phyloP scores from a whole-genome alignment of 768 basidiomycete genomes.

The Suillus bovinus region DNA sequence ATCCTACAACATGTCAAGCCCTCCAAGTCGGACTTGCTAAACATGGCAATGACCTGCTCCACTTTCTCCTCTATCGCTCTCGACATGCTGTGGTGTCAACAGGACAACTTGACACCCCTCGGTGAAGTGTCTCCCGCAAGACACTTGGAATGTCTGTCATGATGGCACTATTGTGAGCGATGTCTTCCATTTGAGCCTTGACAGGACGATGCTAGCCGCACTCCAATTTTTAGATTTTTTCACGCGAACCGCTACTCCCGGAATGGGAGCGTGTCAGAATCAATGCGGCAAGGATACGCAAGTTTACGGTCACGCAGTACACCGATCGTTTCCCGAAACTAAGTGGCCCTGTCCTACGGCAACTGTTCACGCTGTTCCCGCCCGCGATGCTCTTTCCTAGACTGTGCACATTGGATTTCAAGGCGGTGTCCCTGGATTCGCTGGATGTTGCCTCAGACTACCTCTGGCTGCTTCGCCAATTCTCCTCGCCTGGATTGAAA shows the following conservation, averaged over 20 bases:
- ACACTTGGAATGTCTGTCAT: neutral
- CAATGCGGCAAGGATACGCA: neutral
- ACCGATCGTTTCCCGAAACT: neutral
- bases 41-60: neutral
- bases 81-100: neutral
- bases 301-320: neutral
- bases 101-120: neutral
- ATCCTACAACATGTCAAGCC: neutral
- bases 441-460: neutral
- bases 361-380: neutral
- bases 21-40: neutral
- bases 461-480: neutral
- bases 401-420: neutral
- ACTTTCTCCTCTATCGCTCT: neutral
- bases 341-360: neutral
- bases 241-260: neutral
- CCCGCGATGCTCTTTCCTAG: neutral
- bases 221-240: neutral
- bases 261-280: neutral
- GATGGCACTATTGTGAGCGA: neutral
- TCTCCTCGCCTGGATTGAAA: neutral
- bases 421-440: neutral
- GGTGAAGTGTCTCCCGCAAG: neutral
- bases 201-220: neutral
- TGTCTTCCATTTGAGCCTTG: neutral